Percentiles rank a stretch among this genome's conserved stretches.
These are phyloP conservation scores for Magnaporthales sp. DNA, from an alignment of 2,329 filamentous ascomycete genomes.

Conservation along the genomic window DNA sequence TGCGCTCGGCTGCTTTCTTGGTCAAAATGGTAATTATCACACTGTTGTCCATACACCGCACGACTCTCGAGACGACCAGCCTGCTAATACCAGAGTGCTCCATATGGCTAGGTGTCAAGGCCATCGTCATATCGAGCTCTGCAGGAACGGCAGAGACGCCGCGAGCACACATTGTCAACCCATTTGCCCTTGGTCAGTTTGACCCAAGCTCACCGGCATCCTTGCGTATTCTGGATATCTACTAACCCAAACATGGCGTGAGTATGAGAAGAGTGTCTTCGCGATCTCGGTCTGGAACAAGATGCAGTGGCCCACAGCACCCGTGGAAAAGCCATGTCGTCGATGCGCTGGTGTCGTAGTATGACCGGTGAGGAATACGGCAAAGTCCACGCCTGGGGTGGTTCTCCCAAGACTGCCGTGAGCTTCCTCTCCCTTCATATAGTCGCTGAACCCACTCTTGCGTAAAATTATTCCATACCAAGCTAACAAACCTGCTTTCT, in stretches of 20 bases:
- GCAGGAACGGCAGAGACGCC: constrained; percentile 46
- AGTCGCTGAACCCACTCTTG: neutral
- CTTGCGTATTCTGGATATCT: neutral
- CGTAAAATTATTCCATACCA: constrained; percentile 21
- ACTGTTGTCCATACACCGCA: constrained; percentile 21
- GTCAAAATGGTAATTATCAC: constrained; percentile 29
- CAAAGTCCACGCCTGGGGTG: constrained; percentile 40
- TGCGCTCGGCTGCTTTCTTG: constrained; percentile 43
- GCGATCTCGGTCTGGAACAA: constrained; percentile 39
- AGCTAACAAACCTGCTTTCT: constrained; percentile 20
- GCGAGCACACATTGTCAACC: constrained; percentile 52
- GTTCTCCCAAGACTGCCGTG: constrained; percentile 34
- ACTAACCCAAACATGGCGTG: neutral
- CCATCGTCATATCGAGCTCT: constrained; percentile 42
- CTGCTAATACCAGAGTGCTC: neutral
- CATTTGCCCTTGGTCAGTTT: constrained; percentile 35
- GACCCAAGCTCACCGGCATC: neutral
- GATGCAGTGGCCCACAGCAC: constrained; percentile 27
- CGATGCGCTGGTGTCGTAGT: constrained; percentile 42
- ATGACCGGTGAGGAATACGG: constrained; percentile 44
- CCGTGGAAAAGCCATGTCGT: constrained; percentile 28
- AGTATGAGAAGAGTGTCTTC: constrained; percentile 7
- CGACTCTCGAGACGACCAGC: neutral
- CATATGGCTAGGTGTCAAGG: neutral
- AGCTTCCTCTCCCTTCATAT: constrained; percentile 12